phyloP scores from a whole-genome alignment of 2,329 filamentous ascomycete species.

The Phyllosticta citribraziliensis region DNA sequence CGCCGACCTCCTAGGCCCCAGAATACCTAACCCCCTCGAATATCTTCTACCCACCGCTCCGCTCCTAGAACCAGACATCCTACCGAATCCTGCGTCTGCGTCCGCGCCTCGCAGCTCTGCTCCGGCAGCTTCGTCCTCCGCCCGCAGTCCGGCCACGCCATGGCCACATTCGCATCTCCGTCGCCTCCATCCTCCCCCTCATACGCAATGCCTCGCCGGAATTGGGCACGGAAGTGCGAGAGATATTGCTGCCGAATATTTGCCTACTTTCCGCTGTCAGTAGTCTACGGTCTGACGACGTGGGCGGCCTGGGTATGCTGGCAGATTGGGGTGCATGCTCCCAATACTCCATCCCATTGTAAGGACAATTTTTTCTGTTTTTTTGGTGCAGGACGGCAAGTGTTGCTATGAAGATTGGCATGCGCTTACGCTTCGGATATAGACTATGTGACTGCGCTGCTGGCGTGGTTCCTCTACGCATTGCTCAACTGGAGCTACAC shows the following conservation, averaged over 20 bases:
- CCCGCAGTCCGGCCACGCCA: constrained; percentile 11
- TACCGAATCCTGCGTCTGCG: not conserved
- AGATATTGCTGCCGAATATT: constrained; percentile 71
- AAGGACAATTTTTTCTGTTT: constrained; percentile 4
- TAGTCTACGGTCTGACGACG: constrained; percentile 82
- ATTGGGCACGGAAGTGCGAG: constrained; percentile 62
- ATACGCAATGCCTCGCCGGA: constrained; percentile 26
- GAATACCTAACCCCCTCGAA: not conserved
- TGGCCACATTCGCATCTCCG: constrained; percentile 31
- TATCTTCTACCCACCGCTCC: not conserved
- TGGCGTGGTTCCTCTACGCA: constrained; percentile 63
- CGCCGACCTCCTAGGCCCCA: not conserved
- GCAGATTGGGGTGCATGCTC: constrained; percentile 48
- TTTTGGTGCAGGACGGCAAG: not conserved
- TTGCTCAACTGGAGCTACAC: constrained; percentile 86
- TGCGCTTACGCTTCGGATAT: not conserved
- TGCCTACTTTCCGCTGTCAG: constrained; percentile 76
- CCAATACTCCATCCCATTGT: not conserved
- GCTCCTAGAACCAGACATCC: not conserved
- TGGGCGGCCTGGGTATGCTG: constrained; percentile 89
- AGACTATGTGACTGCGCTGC: constrained; percentile 42
- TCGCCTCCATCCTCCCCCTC: constrained; percentile 30
- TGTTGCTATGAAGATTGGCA: not conserved
- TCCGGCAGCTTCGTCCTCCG: not conserved
- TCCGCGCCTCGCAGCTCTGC: not conserved